A percentile compares a stretch with the other conserved stretches of the same genome.
Evolutionary conservation across 805 yeast species (phyloP).

Genomic region (Sporopachydermia lactativora): DNA sequence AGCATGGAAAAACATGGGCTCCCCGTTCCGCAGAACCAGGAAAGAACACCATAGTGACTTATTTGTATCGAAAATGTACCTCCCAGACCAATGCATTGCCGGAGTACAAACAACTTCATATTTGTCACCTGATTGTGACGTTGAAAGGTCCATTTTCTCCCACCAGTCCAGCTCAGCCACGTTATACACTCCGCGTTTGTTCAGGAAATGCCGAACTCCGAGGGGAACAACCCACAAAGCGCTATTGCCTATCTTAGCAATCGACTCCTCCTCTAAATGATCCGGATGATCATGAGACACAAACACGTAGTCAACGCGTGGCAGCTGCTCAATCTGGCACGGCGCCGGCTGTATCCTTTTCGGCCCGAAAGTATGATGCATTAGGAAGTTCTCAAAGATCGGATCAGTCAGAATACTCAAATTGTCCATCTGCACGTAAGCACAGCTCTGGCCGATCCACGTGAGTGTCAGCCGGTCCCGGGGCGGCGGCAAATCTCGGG

Average conservation of each 20-base stretch:
- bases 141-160: slow-evolving; percentile 43
- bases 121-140: slow-evolving; percentile 22
- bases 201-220: slow-evolving; percentile 54
- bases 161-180: slow-evolving; percentile 86
- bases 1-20: slow-evolving; percentile 74
- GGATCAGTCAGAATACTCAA: slow-evolving; percentile 83
- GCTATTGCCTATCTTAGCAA: slow-evolving; percentile 36
- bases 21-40: slow-evolving; percentile 47
- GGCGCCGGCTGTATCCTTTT: slow-evolving; percentile 74
- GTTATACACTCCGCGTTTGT: slow-evolving; percentile 41
- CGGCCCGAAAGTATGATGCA: slow-evolving; percentile 61
- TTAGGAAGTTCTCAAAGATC: slow-evolving; percentile 37
- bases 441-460: slow-evolving; percentile 92
- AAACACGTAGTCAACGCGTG: slow-evolving; percentile 54
- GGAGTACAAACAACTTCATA: slow-evolving; percentile 84
- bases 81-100: slow-evolving; percentile 95
- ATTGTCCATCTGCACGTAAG: slow-evolving; percentile 54
- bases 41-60: slow-evolving; percentile 83
- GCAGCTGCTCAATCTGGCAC: slow-evolving; percentile 44
- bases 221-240: slow-evolving; percentile 78
- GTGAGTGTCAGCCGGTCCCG: slow-evolving; percentile 48
- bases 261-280: slow-evolving; percentile 61
- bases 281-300: slow-evolving; percentile 96
- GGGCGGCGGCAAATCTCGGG: slow-evolving; percentile 19
- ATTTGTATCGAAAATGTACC: slow-evolving; percentile 70